Base-by-base conservation (phyloP, 2,329 filamentous ascomycete species). In the Colletotrichum caudatum region DNA sequence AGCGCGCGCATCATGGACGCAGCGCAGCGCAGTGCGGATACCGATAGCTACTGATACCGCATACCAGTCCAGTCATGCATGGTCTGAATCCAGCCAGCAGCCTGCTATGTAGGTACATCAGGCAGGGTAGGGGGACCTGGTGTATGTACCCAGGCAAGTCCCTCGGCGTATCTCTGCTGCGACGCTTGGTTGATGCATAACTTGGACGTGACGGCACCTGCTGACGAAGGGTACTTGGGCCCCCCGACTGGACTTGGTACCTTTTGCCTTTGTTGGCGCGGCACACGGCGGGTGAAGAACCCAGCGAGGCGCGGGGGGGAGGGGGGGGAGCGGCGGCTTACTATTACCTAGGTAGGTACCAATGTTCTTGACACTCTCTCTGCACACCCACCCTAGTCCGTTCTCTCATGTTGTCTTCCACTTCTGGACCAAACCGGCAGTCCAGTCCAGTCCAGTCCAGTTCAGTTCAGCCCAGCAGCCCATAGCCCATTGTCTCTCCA, bases 41-140 rank as follows among this genome's bases (percentile, higher is more conserved):
- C 51, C 54, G 29, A 44, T 56, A 56, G 8, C 29, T 56, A 58
- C 64, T 62, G 64, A 63, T 64, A 71, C 64, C 67, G 64, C 58
- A 57, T 44, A 71, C 64, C 64, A 71, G 63, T 59, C 69, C n/a
- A n/a, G n/a, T n/a, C n/a, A n/a, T n/a, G n/a, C n/a, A 64, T 20
- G 64, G 68, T 68, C 69, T 64, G 29, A 58, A 46, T 29, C 53
- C 64, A 68, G 69, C 64, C 33, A 67, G 64, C 33, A 67, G 64
- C 64, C 33, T 29, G 29, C 29, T 29, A 29, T 3, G 2, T 29
- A 29, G 29, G 29, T 58, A 57, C 33, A 37, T 64, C 59, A 48
- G 59, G 64, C 65, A 69, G 37, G 69, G 66, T 12, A 44, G 26
- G 46, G 56, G 48, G 18, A 26, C 48, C 60, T 48, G 35, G 61